These are phyloP conservation scores for Neonectria sp. DNA, from an alignment of 2,329 filamentous ascomycete genomes.

Conservation along the genomic window DNA sequence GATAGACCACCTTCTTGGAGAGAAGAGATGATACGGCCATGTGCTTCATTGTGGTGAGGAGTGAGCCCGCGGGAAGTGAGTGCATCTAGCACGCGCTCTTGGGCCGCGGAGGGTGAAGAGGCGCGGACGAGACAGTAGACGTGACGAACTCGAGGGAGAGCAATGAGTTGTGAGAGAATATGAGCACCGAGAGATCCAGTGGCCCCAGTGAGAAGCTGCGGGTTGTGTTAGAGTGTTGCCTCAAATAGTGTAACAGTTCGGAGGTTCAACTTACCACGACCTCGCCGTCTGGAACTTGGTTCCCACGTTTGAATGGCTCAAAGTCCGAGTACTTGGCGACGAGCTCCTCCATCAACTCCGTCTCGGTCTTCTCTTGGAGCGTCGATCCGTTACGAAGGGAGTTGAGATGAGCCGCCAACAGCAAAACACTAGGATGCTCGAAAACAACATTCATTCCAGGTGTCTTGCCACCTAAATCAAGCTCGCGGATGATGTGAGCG, in stretches of 20 bases:
- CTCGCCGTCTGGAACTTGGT: conserved; percentile 44
- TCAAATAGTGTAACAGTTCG: not conserved
- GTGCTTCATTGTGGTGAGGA: conserved; percentile 34
- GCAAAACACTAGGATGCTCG: conserved; percentile 57
- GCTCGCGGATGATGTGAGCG: conserved; percentile 62
- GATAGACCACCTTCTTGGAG: conserved; percentile 50
- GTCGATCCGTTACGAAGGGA: conserved; percentile 38
- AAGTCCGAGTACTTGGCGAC: conserved; percentile 55
- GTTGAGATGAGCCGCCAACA: conserved; percentile 36
- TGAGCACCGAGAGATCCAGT: conserved; percentile 74
- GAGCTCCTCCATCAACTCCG: conserved; percentile 49
- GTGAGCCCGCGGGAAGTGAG: conserved; percentile 52
- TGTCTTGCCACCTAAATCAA: conserved; percentile 62
- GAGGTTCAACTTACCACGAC: conserved; percentile 43
- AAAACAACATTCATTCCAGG: conserved; percentile 72
- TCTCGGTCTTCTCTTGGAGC: conserved; percentile 40
- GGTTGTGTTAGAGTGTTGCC: conserved; percentile 1
- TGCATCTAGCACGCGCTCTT: conserved; percentile 48
- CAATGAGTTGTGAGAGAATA: conserved; percentile 69
- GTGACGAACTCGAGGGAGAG: conserved; percentile 66
- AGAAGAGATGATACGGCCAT: conserved; percentile 45
- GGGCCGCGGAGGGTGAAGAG: conserved; percentile 50
- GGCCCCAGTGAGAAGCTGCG: conserved; percentile 68
- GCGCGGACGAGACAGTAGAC: conserved; percentile 67
- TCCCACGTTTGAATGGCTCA: conserved; percentile 39